These are phyloP conservation scores for Talaromyces trachyspermus DNA, from an alignment of 495 filamentous ascomycete species.

Conservation along the genomic window DNA sequence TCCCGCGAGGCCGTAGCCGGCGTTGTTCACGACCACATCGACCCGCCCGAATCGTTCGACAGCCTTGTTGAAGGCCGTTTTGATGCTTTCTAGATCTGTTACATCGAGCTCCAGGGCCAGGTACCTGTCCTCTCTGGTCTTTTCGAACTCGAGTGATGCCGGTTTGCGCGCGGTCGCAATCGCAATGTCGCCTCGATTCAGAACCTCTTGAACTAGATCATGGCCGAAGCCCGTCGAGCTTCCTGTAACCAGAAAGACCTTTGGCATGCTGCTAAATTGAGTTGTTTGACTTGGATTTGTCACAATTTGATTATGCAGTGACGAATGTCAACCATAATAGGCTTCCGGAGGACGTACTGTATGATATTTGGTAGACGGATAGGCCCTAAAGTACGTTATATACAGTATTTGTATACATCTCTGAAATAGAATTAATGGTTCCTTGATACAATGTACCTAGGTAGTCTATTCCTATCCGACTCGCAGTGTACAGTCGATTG, in stretches of 20 bases:
- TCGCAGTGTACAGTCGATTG: no score
- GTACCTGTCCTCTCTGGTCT: constrained; percentile 13
- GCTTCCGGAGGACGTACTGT: no score
- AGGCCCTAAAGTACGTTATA: no score
- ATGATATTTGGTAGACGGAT: no score
- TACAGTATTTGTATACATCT: no score
- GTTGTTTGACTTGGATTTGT: no score
- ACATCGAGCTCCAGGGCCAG: constrained; percentile 40
- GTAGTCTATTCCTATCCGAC: no score
- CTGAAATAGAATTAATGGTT: no score
- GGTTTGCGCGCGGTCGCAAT: constrained; percentile 44
- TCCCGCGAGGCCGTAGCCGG: constrained; percentile 41
- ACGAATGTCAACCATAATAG: no score
- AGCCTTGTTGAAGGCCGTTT: constrained; percentile 27
- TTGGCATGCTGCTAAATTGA: constrained; percentile 6
- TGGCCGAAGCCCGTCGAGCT: constrained; percentile 41
- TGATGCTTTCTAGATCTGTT: constrained; percentile 29
- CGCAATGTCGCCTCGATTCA: constrained; percentile 43
- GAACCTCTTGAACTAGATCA: constrained; percentile 29
- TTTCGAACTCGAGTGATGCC: background rate
- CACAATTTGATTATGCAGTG: background rate
- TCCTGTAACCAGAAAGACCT: constrained; percentile 45
- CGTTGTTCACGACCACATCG: constrained; percentile 53
- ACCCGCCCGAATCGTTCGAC: constrained; percentile 36
- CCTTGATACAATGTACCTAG: no score